These are phyloP conservation scores for Trichoderma sp. DNA, from an alignment of 2,329 filamentous ascomycete species.

Conservation along the genomic window DNA sequence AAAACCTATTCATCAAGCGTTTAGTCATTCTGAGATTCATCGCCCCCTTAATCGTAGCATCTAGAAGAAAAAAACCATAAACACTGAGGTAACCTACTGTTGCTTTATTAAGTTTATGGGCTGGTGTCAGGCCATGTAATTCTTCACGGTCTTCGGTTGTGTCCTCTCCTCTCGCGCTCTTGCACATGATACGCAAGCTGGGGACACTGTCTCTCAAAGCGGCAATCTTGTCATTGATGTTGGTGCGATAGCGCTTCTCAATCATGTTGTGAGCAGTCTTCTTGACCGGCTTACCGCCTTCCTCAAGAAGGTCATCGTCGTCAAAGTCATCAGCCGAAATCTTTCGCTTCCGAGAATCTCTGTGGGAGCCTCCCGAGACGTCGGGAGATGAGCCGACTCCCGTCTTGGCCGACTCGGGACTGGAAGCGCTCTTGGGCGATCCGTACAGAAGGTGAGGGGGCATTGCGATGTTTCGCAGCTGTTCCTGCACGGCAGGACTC, in stretches of 20 bases:
- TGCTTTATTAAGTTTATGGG: conserved; percentile 97
- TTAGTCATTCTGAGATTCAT: conserved; percentile 3
- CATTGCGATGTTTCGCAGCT: conserved; percentile 67
- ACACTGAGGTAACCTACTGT: conserved; percentile 57
- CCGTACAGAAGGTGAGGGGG: conserved; percentile 64
- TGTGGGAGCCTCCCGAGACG: conserved; percentile 49
- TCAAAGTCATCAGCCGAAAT: conserved; percentile 58
- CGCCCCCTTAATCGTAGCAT: background rate
- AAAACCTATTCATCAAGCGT: conserved; percentile 59
- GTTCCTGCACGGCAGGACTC: conserved; percentile 63
- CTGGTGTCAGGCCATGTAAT: conserved; percentile 73
- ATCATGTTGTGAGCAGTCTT: conserved; percentile 99
- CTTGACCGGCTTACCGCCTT: conserved; percentile 66
- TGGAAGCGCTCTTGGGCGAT: conserved; percentile 61
- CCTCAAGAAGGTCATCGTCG: conserved; percentile 59
- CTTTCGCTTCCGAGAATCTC: conserved; percentile 68
- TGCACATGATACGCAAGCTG: conserved; percentile 81
- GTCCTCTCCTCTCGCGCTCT: conserved; percentile 69
- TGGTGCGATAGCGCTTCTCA: conserved; percentile 94
- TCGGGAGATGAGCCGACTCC: conserved; percentile 64
- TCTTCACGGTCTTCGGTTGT: conserved; percentile 77
- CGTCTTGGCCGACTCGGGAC: conserved; percentile 58
- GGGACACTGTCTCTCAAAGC: conserved; percentile 90
- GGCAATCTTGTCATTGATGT: conserved; percentile 96
- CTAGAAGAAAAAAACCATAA: background rate